Evolutionary conservation across 768 basidiomycete genomes (phyloP).

Genomic region (Leccinum incarnatum): DNA sequence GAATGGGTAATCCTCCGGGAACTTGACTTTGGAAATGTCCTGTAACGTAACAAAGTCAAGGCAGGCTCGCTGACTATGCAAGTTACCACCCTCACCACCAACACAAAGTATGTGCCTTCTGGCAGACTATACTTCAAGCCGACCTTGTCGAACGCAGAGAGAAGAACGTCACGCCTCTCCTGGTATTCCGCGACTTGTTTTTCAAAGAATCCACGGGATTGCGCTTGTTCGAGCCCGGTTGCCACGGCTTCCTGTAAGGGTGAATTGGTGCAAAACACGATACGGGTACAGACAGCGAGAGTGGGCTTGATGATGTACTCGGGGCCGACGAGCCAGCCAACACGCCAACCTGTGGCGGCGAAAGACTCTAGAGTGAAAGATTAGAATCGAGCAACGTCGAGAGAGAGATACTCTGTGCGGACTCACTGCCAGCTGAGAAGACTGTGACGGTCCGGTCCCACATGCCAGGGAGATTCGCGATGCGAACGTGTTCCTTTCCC

Average conservation of each 20-base stretch:
- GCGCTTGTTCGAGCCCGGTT: constrained; percentile 79
- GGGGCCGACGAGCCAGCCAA: constrained; percentile 95
- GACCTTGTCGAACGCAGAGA: constrained; percentile 74
- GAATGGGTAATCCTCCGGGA: constrained; percentile 84
- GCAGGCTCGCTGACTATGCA: not conserved
- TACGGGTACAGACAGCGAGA: constrained; percentile 87
- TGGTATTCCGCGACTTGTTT: constrained; percentile 73
- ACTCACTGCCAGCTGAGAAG: constrained; percentile 89
- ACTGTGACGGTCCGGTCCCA: constrained; percentile 98
- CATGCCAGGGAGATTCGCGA: constrained; percentile 95
- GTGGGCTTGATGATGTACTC: constrained; percentile 78
- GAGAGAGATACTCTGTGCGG: not conserved
- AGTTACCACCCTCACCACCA: constrained; percentile 55
- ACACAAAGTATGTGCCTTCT: constrained; percentile 88
- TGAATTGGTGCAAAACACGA: constrained; percentile 94
- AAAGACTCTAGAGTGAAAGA: constrained; percentile 68
- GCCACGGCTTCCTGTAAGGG: constrained; percentile 95
- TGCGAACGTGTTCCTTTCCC: constrained; percentile 83
- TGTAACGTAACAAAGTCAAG: constrained; percentile 26
- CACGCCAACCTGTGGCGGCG: constrained; percentile 95
- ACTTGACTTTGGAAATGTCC: constrained; percentile 76
- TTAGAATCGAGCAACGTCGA: not conserved
- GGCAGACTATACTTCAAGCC: constrained; percentile 86
- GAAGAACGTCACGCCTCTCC: constrained; percentile 74
- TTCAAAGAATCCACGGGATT: constrained; percentile 71